Evolutionary conservation across 768 basidiomycete species (phyloP), one percentile per base, ranked within the genome.

Genomic region (Suillus cothurnatus): DNA sequence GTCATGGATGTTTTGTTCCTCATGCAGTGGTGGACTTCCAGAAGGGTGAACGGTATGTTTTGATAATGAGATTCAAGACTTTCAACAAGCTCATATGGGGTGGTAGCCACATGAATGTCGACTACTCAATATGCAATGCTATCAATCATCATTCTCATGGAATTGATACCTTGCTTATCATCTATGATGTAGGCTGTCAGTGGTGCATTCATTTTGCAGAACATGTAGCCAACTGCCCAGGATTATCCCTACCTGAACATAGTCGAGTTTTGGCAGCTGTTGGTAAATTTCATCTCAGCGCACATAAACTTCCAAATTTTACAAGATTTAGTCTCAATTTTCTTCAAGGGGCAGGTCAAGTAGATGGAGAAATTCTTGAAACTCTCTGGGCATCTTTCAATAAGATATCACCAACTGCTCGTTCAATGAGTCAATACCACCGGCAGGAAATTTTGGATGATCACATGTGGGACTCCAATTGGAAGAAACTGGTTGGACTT

Each of bases 311-410:
- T 0, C 34, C 64, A 0, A 79, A 76, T 50, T 66, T 73, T 8
- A 55, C 70, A 4, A 52, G 72, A 1, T 81, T 61, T 60, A 68
- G 71, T 1, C 68, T 71, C 0, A 68, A 66, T 11, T 79, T 71
- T 23, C 69, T 81, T 21, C 53, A 52, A 6, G 79, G 78, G 0
- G 69, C 67, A 0, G 74, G 76, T 0, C 67, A 75, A 9, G 47
- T 77, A 0, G 75, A 78, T 57, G 75, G 78, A 0, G 74, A 80
- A 47, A 77, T 80, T 5, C 39, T 81, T 6, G 78, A 34, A 7
- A 76, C 75, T 0, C 53, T 80, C 0, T 81, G 78, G 79, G 62
- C 71, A 0, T 31, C 64, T 0, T 62, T 79, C 0, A 80, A 80
- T 41, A 65, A 72, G 2, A 69, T 76, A 0, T 73, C 74, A 0